Conservation (phyloP, 192 early-diverging fungal species). For the Diversispora epigaea region DNA sequence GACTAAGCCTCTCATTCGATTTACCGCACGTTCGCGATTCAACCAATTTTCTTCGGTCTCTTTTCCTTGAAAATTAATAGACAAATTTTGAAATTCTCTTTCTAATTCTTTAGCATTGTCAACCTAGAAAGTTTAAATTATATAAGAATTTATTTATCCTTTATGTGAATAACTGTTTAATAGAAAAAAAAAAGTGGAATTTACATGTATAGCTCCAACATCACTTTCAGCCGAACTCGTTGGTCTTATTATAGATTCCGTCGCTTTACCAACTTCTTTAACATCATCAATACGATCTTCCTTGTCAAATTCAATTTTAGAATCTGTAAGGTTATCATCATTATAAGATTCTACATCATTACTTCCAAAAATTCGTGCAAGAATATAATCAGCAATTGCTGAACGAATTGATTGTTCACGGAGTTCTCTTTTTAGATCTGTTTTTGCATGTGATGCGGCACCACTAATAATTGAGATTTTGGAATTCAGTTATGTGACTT, state of each 20-base stretch:
- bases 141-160: too few species aligned
- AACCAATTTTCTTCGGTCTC: slow-evolving; percentile 30
- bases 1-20: neutral
- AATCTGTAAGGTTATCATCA: slow-evolving; percentile 2
- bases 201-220: slow-evolving; percentile 15
- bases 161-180: too few species aligned
- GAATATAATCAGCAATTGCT: slow-evolving; percentile 7
- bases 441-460: slow-evolving; percentile 20
- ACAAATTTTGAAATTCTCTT: slow-evolving; percentile 23
- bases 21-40: slow-evolving; percentile 4
- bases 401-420: slow-evolving; percentile 8
- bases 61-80: slow-evolving; percentile 6
- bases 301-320: slow-evolving; percentile 1
- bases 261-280: neutral
- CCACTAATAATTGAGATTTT: slow-evolving; percentile 1
- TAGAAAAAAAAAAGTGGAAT: neutral
- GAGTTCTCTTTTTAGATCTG: slow-evolving; percentile 23
- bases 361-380: neutral
- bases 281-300: slow-evolving; percentile 22
- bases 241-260: neutral
- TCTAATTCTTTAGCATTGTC: slow-evolving; percentile 29
- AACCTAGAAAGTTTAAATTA: neutral
- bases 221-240: slow-evolving; percentile 18
- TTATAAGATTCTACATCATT: neutral
- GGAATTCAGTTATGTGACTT: neutral